A percentile compares a stretch with the other conserved stretches of the same genome.
These are phyloP conservation scores for Candida coquimbonensis DNA, from an alignment of 805 yeast species.

Conservation along the genomic window DNA sequence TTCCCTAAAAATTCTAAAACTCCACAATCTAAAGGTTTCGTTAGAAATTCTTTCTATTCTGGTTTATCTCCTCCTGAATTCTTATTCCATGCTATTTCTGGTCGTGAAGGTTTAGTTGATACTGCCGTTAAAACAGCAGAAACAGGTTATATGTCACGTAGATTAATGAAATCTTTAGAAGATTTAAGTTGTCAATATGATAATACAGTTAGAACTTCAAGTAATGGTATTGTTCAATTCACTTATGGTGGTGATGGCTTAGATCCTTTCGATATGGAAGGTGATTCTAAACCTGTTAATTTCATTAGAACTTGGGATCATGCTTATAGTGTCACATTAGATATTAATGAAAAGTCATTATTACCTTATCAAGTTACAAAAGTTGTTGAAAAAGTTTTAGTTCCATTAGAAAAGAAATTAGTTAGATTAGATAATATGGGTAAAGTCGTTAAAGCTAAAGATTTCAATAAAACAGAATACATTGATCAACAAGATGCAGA, in stretches of 20 bases:
- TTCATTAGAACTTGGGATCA: constrained; percentile 94
- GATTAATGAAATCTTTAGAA: constrained; percentile 95
- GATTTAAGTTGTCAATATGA: constrained; percentile 93
- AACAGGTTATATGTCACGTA: constrained; percentile 97
- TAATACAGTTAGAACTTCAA: constrained; percentile 88
- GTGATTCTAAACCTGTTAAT: constrained; percentile 95
- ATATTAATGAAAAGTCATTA: constrained; percentile 45
- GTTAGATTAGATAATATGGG: constrained; percentile 73
- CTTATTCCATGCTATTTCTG: constrained; percentile 96
- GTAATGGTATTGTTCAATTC: constrained; percentile 95
- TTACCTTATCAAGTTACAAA: constrained; percentile 64
- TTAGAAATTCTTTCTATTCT: constrained; percentile 87
- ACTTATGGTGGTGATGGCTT: constrained; percentile 98
- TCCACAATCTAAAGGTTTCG: constrained; percentile 97
- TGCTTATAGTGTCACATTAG: constrained; percentile 65
- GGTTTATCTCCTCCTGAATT: constrained; percentile 97
- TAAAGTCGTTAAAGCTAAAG: constrained; percentile 35
- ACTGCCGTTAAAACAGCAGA: constrained; percentile 99
- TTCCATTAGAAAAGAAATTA: constrained; percentile 53
- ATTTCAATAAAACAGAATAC: constrained; percentile 45
- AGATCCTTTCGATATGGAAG: constrained; percentile 99
- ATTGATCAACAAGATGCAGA: constrained; percentile 87
- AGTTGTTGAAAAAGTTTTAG: constrained; percentile 46
- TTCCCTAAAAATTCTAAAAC: constrained; percentile 93
- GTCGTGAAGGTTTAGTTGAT: constrained; percentile 98